Base-by-base conservation (phyloP, 495 filamentous ascomycete species). In the Talaromyces wortmannii region DNA sequence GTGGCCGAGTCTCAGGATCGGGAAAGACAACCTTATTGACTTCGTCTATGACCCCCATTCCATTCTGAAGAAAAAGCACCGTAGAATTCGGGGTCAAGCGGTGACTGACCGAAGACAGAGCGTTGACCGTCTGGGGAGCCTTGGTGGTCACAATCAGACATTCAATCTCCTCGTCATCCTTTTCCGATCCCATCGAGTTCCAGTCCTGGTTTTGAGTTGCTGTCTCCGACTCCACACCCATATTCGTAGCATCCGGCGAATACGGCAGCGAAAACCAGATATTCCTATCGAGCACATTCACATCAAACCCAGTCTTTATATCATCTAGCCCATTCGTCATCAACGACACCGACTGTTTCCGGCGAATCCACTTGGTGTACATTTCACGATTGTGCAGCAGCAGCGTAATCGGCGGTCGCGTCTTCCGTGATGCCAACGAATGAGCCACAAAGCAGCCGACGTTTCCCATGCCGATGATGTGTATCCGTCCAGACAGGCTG, bases 11-110 rank as follows among this genome's bases (percentile, higher is more conserved):
- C 5, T 61, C 56, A 2, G 80, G 76, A 61, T 90, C 76, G 0
- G 81, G 77, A 61, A 95, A 98, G 11, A 92, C 60, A 2, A 70
- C 53, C 8, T 77, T 59, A 58, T 89, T 88, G 16, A 96, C 69
- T 36, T 79, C 75, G n/a, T 96, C 89, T 30, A 91, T 69, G 3
- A 86, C 66, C 2, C 92, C 92, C 73, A 97, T 81, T 5, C 90
- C 91, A 48, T 92, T 89, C 51, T 95, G 88, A 5, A 95, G 62
- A 18, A 98, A 81, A 42, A 87, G 77, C 31, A 98, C 78, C 0
- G 91, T 92, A 3, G 90, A 90, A 12, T 81, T 71, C 4, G 75
- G 70, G 32, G 82, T 81, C n/a, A 98, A 72, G 7, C 90, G 80
- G 57, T 89, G 77, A 6, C 66, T 67, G 44, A 97, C 74, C 1